Evolutionary conservation across 805 yeast genomes (phyloP).

Genomic region (Candida maris): DNA sequence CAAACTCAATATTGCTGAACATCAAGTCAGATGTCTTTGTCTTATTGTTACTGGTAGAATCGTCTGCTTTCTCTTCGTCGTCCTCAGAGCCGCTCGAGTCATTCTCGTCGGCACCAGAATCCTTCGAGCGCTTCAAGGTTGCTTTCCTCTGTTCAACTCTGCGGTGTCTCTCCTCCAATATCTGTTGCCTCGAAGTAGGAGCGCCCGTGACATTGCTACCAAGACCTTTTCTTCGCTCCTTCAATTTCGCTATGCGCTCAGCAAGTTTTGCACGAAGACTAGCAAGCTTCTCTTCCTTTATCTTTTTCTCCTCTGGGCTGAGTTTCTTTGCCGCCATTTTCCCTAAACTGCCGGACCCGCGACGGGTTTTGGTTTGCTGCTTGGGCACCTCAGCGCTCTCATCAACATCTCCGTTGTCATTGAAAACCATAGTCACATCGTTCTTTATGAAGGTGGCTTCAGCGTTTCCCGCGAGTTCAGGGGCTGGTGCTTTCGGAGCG

Average conservation of each 20-base stretch:
- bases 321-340: conserved; percentile 24
- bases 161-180: conserved; percentile 60
- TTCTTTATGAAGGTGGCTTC: conserved; percentile 2
- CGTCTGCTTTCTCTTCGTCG: conserved; percentile 33
- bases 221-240: conserved; percentile 86
- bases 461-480: conserved; percentile 14
- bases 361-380: conserved; percentile 1
- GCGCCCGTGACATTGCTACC: conserved; percentile 86
- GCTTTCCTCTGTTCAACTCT: conserved; percentile 32
- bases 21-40: conserved; percentile 44
- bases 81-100: conserved; percentile 42
- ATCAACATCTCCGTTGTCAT: conserved; percentile 65
- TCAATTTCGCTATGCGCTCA: conserved; percentile 61
- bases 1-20: conserved; percentile 78
- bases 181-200: conserved; percentile 69
- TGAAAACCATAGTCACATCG: conserved; percentile 47
- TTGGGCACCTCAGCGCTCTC: conserved; percentile 16
- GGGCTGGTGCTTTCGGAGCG: too few species aligned
- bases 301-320: conserved; percentile 47
- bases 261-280: conserved; percentile 78
- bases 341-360: not conserved
- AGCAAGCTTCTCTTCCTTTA: conserved; percentile 51
- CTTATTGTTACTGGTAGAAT: conserved; percentile 32
- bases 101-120: conserved; percentile 32
- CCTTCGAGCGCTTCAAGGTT: conserved; percentile 27